These are phyloP conservation scores for Solanum piurae DNA, from an alignment of 257 asterid species.

Conservation along the genomic window DNA sequence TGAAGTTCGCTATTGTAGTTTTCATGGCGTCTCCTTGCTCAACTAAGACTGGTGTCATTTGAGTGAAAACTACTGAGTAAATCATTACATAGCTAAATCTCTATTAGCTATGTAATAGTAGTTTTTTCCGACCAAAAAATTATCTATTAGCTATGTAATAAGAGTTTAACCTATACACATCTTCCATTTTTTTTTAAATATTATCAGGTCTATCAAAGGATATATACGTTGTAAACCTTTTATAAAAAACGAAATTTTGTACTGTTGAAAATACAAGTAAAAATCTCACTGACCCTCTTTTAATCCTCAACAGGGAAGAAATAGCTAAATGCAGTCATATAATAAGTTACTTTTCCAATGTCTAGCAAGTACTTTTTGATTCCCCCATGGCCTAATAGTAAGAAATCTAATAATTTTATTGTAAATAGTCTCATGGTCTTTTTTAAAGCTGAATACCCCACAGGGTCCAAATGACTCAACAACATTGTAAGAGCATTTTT, in stretches of 20 bases:
- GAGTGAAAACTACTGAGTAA: not conserved
- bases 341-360: not conserved
- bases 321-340: not conserved
- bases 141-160: not conserved
- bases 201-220: not conserved
- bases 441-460: not conserved
- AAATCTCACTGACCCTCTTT: not conserved
- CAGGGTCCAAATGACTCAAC: not conserved
- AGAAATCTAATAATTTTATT: not conserved
- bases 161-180: not conserved
- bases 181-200: not conserved
- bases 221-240: not conserved
- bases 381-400: not conserved
- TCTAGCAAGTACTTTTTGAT: not conserved
- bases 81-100: not conserved
- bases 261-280: not conserved
- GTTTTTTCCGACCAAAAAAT: not conserved
- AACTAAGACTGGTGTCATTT: not conserved
- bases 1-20: not conserved
- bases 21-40: not conserved
- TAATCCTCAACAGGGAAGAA: not conserved
- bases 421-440: not conserved
- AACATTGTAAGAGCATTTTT: not conserved
- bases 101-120: not conserved
- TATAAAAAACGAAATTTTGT: not conserved